phyloP scores from a whole-genome alignment of 768 basidiomycete species.

The Lactarius tabidus region DNA sequence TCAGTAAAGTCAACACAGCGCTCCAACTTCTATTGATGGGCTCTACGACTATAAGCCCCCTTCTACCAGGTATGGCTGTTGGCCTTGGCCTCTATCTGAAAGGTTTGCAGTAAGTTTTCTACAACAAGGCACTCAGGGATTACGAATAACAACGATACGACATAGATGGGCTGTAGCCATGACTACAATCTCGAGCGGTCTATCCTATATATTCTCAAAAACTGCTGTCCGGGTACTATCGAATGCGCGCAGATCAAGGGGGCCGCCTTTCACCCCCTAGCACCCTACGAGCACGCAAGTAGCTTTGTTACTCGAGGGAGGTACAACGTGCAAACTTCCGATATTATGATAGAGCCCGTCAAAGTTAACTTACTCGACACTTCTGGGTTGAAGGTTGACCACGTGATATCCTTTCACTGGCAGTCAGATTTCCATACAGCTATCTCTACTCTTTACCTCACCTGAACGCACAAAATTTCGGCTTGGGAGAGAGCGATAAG shows the following conservation, averaged over 20 bases:
- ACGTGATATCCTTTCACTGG: neutral
- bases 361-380: neutral
- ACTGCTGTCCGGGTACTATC: constrained; percentile 59
- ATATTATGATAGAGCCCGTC: neutral
- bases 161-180: constrained; percentile 78
- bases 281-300: neutral
- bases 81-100: constrained; percentile 67
- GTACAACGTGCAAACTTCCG: neutral
- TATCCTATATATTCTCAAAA: constrained; percentile 75
- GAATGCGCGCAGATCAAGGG: constrained; percentile 10
- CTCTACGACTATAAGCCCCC: constrained; percentile 75
- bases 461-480: neutral
- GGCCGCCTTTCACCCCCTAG: constrained; percentile 5
- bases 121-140: neutral
- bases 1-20: constrained; percentile 95
- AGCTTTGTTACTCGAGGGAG: neutral
- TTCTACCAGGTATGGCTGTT: constrained; percentile 58
- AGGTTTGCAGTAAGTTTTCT: constrained; percentile 39
- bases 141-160: neutral
- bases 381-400: neutral
- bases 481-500: neutral
- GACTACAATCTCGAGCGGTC: constrained; percentile 90
- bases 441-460: neutral
- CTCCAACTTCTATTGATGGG: constrained; percentile 93
- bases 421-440: neutral